Base-by-base conservation (phyloP, 2,329 filamentous ascomycete species). In the Phoma sp. region DNA sequence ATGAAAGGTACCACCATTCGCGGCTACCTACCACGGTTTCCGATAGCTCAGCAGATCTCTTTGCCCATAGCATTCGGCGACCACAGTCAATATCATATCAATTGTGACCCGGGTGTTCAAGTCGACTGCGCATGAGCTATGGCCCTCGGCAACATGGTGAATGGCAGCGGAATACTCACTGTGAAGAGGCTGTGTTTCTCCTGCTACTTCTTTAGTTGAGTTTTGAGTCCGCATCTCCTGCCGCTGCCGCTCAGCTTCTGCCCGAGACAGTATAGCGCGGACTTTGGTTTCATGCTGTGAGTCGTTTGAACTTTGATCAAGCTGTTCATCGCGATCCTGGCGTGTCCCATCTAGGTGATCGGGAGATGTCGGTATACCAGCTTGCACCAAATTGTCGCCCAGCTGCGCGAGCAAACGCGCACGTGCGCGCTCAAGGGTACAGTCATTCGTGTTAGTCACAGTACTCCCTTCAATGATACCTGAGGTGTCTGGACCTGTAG, bases 61-160 rank as follows among this genome's bases (percentile, higher is more conserved):
- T 76, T 98, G 94, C 1, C 94, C 92, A 76, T 93, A 98, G 62
- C 90, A 86, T 76, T 96, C 92, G 65, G 92, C 93, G 43, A 90
- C 88, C 32, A 97, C 83, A 0, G 91, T 95, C 63, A 97, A 80
- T 48, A 97, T 91, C 91, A 96, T 96, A 76, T 96, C 93, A 31
- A 97, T 81, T 36, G 92, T 92, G n/a, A 87, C 88, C 25, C 84
- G 81, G 1, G 73, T 77, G 48, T 77, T 76, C 29, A 64, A 58
- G 21, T 69, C 78, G 81, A 81, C 71, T 83, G 85, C 66, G 29
- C 45, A 49, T 36, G 55, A 35, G 27, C 22, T 51, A 25, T 33
- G 17, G 13, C 37, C 48, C 15, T 39, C 47, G n/a, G 19, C 13
- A 10, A 33, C 25, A 33, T 37, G 22, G 24, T 10, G 27, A 2